Evolutionary conservation across 2,329 filamentous ascomycete species (phyloP), one percentile per base, ranked within the genome.

Genomic region (Dactylellina sp.): DNA sequence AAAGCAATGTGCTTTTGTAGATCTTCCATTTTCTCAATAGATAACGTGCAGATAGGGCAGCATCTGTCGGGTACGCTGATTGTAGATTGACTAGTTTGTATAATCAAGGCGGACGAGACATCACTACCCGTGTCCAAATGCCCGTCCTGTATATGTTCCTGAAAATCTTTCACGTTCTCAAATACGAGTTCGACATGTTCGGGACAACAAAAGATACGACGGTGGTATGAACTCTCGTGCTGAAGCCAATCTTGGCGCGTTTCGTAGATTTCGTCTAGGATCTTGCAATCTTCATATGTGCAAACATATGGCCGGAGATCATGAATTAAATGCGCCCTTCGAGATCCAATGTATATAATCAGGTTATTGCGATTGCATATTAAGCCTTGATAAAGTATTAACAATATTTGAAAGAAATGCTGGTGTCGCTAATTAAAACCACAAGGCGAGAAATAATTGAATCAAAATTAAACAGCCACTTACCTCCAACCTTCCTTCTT

Each of bases 301-400:
- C 68, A 72, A 18, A 72, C 16, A 49, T 72, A 72, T n/a, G 68
- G 68, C 16, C 68, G 44, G 11, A 72, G 37, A 35, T 72, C 68
- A 12, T 64, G 68, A 11, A 72, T 55, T 14, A 72, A 18, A 44
- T 72, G 68, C 6, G 68, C 68, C 28, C 68, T 6, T n/a, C 4
- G 5, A 16, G 2, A n/a, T n/a, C 40, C 14, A 53, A 14, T 32
- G 9, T 32, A n/a, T n/a, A n/a, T n/a, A n/a, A n/a, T n/a, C n/a
- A n/a, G n/a, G n/a, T n/a, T n/a, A n/a, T n/a, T n/a, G n/a, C n/a
- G n/a, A 32, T 5, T 32, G 32, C 20, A 2, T 37, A n/a, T n/a
- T n/a, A n/a, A n/a, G n/a, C n/a, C n/a, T n/a, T n/a, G n/a, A n/a
- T n/a, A n/a, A n/a, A n/a, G n/a, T n/a, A n/a, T n/a, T n/a, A n/a